A percentile compares a stretch with the other conserved stretches of the same genome.
Conservation (phyloP, 225 moss, liverwort and hornwort species). For the Climacium dendroides region DNA sequence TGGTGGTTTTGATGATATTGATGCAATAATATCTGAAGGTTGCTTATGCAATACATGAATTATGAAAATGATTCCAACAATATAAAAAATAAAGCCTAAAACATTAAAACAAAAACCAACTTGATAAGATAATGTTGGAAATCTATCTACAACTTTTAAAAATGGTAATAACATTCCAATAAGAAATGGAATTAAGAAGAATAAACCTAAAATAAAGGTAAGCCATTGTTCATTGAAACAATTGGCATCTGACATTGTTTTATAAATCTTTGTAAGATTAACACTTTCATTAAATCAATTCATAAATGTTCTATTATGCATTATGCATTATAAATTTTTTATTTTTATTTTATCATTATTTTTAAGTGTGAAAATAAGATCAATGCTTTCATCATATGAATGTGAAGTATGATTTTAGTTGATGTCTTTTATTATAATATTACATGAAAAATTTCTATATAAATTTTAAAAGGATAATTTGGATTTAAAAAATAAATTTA, state of each 20-base stretch:
- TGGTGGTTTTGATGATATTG: not conserved
- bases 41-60: not conserved
- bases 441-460: not conserved
- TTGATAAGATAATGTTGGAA: not conserved
- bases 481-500: not conserved
- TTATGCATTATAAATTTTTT: not conserved
- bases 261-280: not conserved
- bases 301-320: not conserved
- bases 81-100: not conserved
- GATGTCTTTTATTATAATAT: not conserved
- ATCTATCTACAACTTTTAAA: not conserved
- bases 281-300: not conserved
- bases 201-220: conserved; percentile 1
- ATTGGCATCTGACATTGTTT: not conserved
- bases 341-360: not conserved
- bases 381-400: not conserved
- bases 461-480: not conserved
- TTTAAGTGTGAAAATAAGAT: too few species aligned
- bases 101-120: not conserved
- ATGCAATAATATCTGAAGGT: not conserved
- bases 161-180: not conserved
- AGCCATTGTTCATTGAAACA: conserved; percentile 11
- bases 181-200: not conserved
- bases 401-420: not conserved
- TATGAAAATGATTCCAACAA: not conserved